Conservation (phyloP, 768 basidiomycete genomes). For the Boletus reticuloceps region DNA sequence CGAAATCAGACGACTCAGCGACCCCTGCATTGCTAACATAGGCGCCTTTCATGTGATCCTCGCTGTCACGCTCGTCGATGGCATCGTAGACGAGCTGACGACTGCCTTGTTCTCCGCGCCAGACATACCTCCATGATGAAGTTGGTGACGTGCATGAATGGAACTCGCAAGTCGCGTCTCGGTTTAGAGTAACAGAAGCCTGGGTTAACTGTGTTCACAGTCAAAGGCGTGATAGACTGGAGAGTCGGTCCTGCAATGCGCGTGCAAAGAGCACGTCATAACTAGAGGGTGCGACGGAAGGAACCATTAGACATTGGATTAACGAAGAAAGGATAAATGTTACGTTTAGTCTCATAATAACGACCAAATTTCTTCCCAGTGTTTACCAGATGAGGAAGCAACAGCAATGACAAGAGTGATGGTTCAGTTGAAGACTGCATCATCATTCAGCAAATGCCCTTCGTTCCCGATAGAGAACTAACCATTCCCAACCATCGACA, state of each 20-base stretch:
- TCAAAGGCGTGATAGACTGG: constrained; percentile 20
- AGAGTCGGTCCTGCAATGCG: constrained; percentile 21
- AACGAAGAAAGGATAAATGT: not conserved
- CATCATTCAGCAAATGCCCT: not conserved
- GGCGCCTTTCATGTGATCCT: constrained; percentile 21
- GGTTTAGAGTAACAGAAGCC: constrained; percentile 33
- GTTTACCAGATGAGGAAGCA: constrained; percentile 31
- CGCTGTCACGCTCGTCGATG: constrained; percentile 21
- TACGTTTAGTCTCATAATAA: constrained; percentile 30
- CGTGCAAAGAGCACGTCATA: constrained; percentile 30
- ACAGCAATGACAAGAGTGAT: constrained; percentile 30
- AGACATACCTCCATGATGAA: constrained; percentile 9
- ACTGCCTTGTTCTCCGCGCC: constrained; percentile 32
- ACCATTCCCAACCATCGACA: constrained; percentile 48
- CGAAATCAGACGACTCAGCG: constrained; percentile 32
- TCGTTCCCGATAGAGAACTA: not conserved
- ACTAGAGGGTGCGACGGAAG: constrained; percentile 15
- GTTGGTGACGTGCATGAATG: not conserved
- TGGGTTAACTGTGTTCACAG: constrained; percentile 25
- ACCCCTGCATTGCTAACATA: constrained; percentile 13
- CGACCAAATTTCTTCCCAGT: constrained; percentile 25
- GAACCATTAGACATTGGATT: not conserved
- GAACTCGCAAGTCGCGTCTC: constrained; percentile 1
- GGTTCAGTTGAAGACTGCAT: constrained; percentile 35
- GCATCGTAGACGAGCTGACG: constrained; percentile 35